Conservation (phyloP, 306 rosid genomes). For the Notholithocarpus densiflorus region DNA sequence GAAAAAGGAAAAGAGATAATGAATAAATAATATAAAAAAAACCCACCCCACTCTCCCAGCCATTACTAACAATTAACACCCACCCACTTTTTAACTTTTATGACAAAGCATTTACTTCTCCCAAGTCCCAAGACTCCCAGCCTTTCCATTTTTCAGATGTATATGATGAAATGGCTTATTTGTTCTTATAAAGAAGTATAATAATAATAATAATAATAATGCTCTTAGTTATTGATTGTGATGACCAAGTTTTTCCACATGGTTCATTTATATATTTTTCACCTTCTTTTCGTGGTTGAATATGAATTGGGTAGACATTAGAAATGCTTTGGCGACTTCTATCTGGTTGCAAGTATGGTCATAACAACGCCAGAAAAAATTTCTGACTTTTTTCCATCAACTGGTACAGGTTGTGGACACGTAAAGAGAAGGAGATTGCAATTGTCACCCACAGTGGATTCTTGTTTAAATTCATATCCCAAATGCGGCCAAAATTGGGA, state of each 20-base stretch:
- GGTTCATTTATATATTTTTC: background rate
- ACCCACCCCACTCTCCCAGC: no score
- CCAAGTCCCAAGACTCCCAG: no score
- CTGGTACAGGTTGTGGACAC: slow-evolving; percentile 83
- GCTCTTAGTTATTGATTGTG: background rate
- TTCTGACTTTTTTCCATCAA: background rate
- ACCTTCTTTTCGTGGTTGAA: background rate
- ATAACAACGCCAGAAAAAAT: background rate
- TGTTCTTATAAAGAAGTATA: slow-evolving; percentile 49
- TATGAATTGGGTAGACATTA: background rate
- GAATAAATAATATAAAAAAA: no score
- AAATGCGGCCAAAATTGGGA: no score
- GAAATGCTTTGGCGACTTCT: background rate
- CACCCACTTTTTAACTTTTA: no score
- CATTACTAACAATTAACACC: no score
- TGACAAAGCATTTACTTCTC: no score
- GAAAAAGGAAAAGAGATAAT: no score
- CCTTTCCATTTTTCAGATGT: no score
- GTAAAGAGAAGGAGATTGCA: slow-evolving; percentile 91
- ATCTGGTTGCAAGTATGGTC: slow-evolving; percentile 12
- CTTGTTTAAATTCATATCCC: slow-evolving; percentile 46
- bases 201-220: slow-evolving; percentile 40
- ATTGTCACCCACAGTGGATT: slow-evolving; percentile 77
- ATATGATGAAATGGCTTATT: background rate
- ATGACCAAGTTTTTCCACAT: background rate